Evolutionary conservation across 352 stramenopile species (phyloP), one percentile per base, ranked within the genome.

Genomic region (Phytophthora multivora): DNA sequence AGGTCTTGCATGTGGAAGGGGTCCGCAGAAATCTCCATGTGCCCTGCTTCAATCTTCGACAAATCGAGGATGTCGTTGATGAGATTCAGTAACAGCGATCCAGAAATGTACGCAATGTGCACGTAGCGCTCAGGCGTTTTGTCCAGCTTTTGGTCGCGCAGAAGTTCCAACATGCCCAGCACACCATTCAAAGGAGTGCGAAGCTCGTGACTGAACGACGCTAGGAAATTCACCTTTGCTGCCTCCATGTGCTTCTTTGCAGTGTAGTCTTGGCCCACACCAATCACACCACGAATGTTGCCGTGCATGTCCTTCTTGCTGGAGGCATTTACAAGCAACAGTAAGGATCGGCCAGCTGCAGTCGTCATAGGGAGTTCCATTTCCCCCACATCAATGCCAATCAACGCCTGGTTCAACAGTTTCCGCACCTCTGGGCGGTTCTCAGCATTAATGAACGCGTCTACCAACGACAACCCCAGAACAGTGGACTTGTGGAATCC

Each of bases 21-120:
- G 71, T 96, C 80, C 46, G 79, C 72, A 57, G 80, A 83, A 61
- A 95, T 81, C 60, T 92, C 77, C 74, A 88, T 80, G 67, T 90
- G 93, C 0, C 90, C 90, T 16, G 93, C 90, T 77, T 98, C 91
- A 73, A 97, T 97, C 64, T 93, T 93, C 4, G 89, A 95, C 40
- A 95, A 71, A 66, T 96, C 87, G 13, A 96, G 76, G 50, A 96
- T 96, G 54, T 96, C 87, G 66, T 96, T 90, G 60, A 90, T 90
- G 16, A 90, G 38, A 59, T 88, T 90, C 15, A 90, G 66, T 42
- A 90, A 50, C 19, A 90, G 54, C 19, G 77, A 88, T 2, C 81
- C 81, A 4, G 79, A 89, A 46, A 89, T 80, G 57, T 88, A 88
- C 0, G 80, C 80, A 65, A 89, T 90, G 33, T 90, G 77, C 15